These are phyloP conservation scores for Camellia lanceoleosa DNA, from an alignment of 148 eudicot species.

Conservation along the genomic window DNA sequence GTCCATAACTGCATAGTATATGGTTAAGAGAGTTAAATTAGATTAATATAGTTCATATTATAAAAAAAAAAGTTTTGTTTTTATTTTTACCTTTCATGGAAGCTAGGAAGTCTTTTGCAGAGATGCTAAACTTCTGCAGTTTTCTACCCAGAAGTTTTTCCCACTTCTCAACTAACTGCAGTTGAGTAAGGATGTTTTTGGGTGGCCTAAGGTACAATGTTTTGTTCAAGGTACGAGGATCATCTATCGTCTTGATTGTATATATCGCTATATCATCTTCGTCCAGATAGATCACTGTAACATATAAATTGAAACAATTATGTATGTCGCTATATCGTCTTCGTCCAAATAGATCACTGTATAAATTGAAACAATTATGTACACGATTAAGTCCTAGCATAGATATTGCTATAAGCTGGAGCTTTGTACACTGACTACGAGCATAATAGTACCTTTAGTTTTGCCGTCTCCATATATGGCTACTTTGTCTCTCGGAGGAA, in stretches of 20 bases:
- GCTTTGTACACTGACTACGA: neutral
- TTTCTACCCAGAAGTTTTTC: conserved; percentile 46
- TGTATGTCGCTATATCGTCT: conserved; percentile 43
- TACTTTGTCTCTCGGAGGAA: conserved; percentile 34
- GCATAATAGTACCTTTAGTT: conserved; percentile 23
- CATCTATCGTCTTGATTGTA: conserved; percentile 47
- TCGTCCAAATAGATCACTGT: conserved; percentile 40
- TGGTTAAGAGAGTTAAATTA: neutral
- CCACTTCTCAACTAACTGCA: conserved; percentile 48
- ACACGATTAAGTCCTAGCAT: neutral
- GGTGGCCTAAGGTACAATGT: conserved; percentile 55
- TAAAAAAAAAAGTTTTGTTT: neutral
- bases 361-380: neutral
- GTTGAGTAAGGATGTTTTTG: conserved; percentile 45
- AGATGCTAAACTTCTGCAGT: conserved; percentile 31
- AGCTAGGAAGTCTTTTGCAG: conserved; percentile 41
- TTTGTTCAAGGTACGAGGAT: conserved; percentile 57
- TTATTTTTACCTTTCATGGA: conserved; percentile 43
- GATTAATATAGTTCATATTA: neutral
- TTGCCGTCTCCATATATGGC: conserved; percentile 34
- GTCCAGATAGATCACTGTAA: conserved; percentile 28
- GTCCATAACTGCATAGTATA: conserved; percentile 24
- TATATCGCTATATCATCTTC: conserved; percentile 49
- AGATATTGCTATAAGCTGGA: neutral
- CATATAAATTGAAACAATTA: neutral